Evolutionary conservation across 1,139 yeast species (phyloP), one percentile per base, ranked within the genome.

Genomic region (Candida dubliniensis): DNA sequence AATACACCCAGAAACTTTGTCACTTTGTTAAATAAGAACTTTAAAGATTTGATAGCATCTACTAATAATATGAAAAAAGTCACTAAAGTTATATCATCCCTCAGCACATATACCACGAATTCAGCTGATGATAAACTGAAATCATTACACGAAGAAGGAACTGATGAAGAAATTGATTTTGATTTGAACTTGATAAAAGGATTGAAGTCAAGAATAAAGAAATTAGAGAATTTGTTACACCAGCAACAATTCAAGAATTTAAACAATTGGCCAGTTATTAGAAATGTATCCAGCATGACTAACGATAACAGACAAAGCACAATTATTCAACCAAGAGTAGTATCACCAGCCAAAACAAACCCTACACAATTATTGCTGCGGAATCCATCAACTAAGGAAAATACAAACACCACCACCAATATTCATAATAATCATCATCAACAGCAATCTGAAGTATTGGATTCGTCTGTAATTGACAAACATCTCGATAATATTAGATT

Each of bases 211-310:
- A 63, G 90, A 44, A 82, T 85, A 23, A 76, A 72, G 51, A 84
- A 82, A 52, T 66, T 85, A 40, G 95, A 86, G 54, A 80, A 76
- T 46, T 61, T 84, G 29, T 61, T 86, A 11, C 90, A 84, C 57
- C 88, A 84, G 52, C 82, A 79, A 38, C 85, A 78, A 49, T 81
- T 76, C 55, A 76, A 77, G 41, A 77, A 80, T 47, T 67, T 81
- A 26, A 69, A 74, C n/a, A 74, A 70, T 34, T 81, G 87, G 87
- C 85, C 87, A 1, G 69, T 63, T 3, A 57, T 58, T 2, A 54
- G 60, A 42, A 53, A 51, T 26, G 48, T 48, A 2, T 30, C 36
- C 10, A 25, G 27, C 31, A 42, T 24, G 12, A 24, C 41, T 25
- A 43, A 38, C 7, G 62, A 55, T 37, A 50, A 53, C 38, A 48